Evolutionary conservation across 148 eudicot species (phyloP).

Genomic region (Nyssa sinensis): DNA sequence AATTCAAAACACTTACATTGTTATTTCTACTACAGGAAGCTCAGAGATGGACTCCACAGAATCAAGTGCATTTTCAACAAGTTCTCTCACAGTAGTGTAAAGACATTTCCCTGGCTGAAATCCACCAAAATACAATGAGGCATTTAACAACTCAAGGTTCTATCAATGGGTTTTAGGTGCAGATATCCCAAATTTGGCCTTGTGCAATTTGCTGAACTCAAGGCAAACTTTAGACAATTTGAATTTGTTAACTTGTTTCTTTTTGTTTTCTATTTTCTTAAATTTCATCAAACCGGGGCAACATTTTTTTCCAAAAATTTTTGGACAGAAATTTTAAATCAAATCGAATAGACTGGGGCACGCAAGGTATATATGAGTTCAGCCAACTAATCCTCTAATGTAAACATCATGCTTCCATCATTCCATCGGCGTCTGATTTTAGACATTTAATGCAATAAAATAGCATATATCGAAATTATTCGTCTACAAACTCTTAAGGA

Average conservation of each 20-base stretch:
- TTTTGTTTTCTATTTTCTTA: not conserved
- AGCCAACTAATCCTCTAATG: not conserved
- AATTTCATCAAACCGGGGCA: not conserved
- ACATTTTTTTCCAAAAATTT: too few relatives aligned
- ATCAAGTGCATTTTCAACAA: slow-evolving; percentile 97
- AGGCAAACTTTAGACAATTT: not conserved
- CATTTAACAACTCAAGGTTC: not conserved
- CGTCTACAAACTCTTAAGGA: not conserved
- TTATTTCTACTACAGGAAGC: slow-evolving; percentile 84
- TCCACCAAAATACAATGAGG: not conserved
- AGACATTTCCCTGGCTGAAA: slow-evolving; percentile 86
- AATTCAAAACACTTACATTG: slow-evolving; percentile 50
- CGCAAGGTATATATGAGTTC: not conserved
- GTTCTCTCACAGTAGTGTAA: slow-evolving; percentile 96
- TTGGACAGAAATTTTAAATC: not conserved
- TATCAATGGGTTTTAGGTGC: not conserved
- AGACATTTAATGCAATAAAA: not conserved
- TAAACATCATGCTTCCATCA: not conserved
- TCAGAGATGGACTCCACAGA: slow-evolving; percentile 90
- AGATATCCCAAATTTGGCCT: not conserved
- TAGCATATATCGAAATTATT: not conserved
- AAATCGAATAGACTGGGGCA: not conserved
- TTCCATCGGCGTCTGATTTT: not conserved
- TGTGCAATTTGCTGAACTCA: not conserved
- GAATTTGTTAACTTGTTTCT: not conserved